Evolutionary conservation across 805 yeast genomes (phyloP).

Genomic region (Starmerella lactis-condensi): DNA sequence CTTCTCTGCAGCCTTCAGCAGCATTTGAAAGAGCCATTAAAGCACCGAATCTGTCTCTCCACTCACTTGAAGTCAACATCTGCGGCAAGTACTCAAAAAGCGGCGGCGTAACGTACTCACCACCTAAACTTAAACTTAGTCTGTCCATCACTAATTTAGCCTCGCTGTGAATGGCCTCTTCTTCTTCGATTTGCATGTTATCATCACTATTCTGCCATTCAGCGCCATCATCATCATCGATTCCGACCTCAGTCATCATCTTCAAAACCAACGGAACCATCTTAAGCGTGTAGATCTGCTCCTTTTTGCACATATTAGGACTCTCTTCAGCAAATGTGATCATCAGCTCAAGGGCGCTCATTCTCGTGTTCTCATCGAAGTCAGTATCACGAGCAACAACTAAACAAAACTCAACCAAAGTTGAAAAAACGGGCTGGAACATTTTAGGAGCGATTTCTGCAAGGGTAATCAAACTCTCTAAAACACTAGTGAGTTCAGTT

Average conservation of each 20-base stretch:
- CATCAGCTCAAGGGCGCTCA: conserved; percentile 72
- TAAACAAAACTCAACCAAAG: conserved; percentile 73
- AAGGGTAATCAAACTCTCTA: conserved; percentile 73
- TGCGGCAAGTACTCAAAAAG: conserved; percentile 71
- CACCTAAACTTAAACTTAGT: conserved; percentile 65
- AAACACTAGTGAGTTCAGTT: conserved; percentile 63
- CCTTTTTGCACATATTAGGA: conserved; percentile 83
- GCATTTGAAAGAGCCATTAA: conserved; percentile 92
- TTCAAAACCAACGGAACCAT: conserved; percentile 57
- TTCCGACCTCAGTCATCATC: conserved; percentile 83
- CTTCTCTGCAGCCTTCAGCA: conserved; percentile 92
- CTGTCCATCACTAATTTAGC: conserved; percentile 93
- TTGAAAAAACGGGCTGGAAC: conserved; percentile 77
- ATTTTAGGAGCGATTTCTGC: conserved; percentile 88
- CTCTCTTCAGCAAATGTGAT: conserved; percentile 85
- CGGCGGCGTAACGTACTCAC: conserved; percentile 66
- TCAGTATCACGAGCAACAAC: conserved; percentile 66
- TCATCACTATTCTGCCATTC: conserved; percentile 77
- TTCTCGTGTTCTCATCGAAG: conserved; percentile 58
- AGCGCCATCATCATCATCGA: conserved; percentile 68
- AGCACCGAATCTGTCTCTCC: conserved; percentile 96
- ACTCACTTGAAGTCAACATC: conserved; percentile 54
- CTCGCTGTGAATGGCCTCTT: conserved; percentile 70
- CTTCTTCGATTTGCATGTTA: conserved; percentile 58
- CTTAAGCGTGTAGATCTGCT: conserved; percentile 48